Base-by-base conservation (phyloP, 1,284 basidiomycete species). In the Ceratobasidium sp. region DNA sequence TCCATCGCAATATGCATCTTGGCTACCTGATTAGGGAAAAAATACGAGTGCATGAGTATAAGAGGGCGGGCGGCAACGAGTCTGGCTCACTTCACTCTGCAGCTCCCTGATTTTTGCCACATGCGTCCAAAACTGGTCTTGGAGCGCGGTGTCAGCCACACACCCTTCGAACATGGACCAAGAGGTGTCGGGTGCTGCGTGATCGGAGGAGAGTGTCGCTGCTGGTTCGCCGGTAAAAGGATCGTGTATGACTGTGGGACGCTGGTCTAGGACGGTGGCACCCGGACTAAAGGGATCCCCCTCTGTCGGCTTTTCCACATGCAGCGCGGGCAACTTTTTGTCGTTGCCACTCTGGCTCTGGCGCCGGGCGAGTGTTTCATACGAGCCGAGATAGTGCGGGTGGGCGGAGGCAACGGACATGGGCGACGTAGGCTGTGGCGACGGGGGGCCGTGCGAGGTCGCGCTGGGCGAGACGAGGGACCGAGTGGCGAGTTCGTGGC, bases 1-100 rank as follows among this genome's bases (percentile, higher is more conserved):
- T 64, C 61, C 61, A 64, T 64, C 23, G 61, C 43, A 23, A 64
- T 64, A 21, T 64, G 61, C 61, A 64, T 64, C 46, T 43, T 64
- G 28, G 61, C 61, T 3, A 64, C 61, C 61, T 64, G 36, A 39
- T 39, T 39, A 39, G 36, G 36, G 14, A 39, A 39, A 21, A 32
- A 32, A 53, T 26, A 14, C 12, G 26, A 34, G n/a, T 16, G 6
- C n/a, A 4, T 61, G 28, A 8, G 18, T 50, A 30, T 30, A 64
- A 46, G 45, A 36, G 18, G 36, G 30, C 61, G 9, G n/a, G n/a
- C n/a, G n/a, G n/a, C n/a, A n/a, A n/a, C n/a, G n/a, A 14, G 8
- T 6, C 8, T 14, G 28, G 14, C 46, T 2, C 21, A 64, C 61
- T 23, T 64, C 61, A n/a, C 61, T 64, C 39, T 64, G 61, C 30